Conservation (phyloP, 306 rosid species). For the Echinosophora koreensis region DNA sequence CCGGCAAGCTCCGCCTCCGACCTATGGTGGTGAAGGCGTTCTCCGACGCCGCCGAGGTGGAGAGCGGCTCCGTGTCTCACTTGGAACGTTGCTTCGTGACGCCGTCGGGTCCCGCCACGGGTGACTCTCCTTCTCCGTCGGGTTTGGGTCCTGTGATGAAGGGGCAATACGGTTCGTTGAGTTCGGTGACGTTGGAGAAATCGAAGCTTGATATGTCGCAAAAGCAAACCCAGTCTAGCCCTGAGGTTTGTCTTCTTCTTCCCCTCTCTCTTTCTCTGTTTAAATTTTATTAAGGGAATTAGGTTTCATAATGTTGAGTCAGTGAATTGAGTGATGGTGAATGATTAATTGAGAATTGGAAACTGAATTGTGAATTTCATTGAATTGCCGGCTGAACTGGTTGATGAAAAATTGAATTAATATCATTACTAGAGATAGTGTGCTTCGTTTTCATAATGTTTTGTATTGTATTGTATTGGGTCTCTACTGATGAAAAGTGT, state of each 20-base stretch:
- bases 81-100: conserved; percentile 61
- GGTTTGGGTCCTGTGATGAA: neutral
- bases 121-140: neutral
- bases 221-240: neutral
- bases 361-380: too few species aligned
- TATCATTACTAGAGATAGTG: neutral
- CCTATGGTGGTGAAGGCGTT: conserved; percentile 50
- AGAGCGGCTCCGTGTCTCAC: conserved; percentile 43
- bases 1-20: conserved; percentile 14
- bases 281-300: neutral
- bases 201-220: neutral
- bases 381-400: neutral
- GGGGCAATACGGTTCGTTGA: neutral
- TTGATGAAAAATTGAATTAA: neutral
- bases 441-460: neutral
- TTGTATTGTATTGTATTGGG: neutral
- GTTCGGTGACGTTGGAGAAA: neutral
- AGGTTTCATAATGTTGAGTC: neutral
- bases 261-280: too few species aligned
- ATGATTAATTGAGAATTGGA: neutral
- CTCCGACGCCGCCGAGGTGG: conserved; percentile 42
- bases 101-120: conserved; percentile 35
- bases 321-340: neutral
- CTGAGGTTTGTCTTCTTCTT: neutral
- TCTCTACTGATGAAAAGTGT: neutral